Conservation (phyloP, 306 rosid species). For the Prosopis cineraria region DNA sequence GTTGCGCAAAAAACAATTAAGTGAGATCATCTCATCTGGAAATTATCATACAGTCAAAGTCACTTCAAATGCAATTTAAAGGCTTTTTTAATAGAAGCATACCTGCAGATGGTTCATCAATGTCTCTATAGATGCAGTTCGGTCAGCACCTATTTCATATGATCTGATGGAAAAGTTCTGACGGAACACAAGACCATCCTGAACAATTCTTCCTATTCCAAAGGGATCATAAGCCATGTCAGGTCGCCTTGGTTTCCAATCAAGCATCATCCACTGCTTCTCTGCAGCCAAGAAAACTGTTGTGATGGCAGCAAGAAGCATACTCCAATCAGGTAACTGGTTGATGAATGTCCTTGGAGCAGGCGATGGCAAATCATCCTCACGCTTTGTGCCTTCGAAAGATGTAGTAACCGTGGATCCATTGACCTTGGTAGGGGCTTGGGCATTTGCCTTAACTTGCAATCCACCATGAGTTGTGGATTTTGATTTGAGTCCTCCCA, state of each 20-base stretch:
- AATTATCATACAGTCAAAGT: neutral
- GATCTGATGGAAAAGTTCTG: constrained; percentile 93
- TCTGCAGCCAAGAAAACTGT: constrained; percentile 92
- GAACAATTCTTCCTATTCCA: constrained; percentile 87
- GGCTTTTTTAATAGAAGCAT: neutral
- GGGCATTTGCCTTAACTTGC: constrained; percentile 80
- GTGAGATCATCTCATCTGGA: neutral
- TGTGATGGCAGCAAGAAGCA: constrained; percentile 97
- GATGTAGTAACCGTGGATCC: constrained; percentile 56
- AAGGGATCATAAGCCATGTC: constrained; percentile 82
- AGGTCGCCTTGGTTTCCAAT: constrained; percentile 91
- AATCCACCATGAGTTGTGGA: constrained; percentile 53
- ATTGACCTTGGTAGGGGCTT: constrained; percentile 72
- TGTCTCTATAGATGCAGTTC: constrained; percentile 94
- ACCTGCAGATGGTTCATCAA: constrained; percentile 98
- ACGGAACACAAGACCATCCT: constrained; percentile 84
- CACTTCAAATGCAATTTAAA: constrained; percentile 6
- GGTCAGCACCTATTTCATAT: constrained; percentile 95
- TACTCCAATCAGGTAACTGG: constrained; percentile 96
- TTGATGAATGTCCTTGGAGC: constrained; percentile 86
- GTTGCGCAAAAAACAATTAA: constrained; percentile 29
- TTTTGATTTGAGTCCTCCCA: constrained; percentile 58
- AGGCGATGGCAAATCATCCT: constrained; percentile 56
- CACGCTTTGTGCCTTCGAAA: constrained; percentile 52
- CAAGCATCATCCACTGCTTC: constrained; percentile 99